A percentile compares a stretch with the other conserved stretches of the same genome.
phyloP scores from a whole-genome alignment of 2,329 filamentous ascomycete genomes.

The Penicillium italicum region DNA sequence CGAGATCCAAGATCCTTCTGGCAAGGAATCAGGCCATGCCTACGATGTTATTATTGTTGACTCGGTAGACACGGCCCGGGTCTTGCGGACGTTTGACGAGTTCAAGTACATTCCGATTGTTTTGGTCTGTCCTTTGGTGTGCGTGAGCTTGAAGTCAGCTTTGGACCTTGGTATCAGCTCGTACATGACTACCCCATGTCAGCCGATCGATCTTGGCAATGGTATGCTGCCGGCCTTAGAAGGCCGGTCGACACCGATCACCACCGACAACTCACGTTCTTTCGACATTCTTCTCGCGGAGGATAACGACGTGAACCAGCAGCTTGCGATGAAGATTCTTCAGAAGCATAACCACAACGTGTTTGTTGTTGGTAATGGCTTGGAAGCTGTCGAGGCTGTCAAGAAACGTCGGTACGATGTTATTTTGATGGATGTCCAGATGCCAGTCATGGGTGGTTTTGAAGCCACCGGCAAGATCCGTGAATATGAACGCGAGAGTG shows the following conservation, averaged over 20 bases:
- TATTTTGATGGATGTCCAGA: constrained; percentile 98
- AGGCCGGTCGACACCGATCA: constrained; percentile 82
- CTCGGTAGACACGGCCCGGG: constrained; percentile 83
- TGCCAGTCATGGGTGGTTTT: constrained; percentile 99
- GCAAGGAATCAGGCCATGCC: constrained; percentile 52
- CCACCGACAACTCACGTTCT: constrained; percentile 90
- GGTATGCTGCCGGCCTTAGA: constrained; percentile 94
- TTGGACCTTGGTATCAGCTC: constrained; percentile 96
- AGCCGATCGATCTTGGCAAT: constrained; percentile 90
- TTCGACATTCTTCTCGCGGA: constrained; percentile 94
- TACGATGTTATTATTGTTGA: constrained; percentile 97
- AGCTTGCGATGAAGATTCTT: constrained; percentile 90
- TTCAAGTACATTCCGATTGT: constrained; percentile 99
- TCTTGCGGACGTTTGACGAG: constrained; percentile 80
- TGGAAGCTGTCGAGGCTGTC: constrained; percentile 88
- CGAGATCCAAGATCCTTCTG: constrained; percentile 50
- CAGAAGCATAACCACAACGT: constrained; percentile 80
- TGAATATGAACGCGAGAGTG: constrained; percentile 82
- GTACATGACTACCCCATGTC: constrained; percentile 96
- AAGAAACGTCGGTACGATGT: constrained; percentile 92
- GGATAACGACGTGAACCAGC: constrained; percentile 96
- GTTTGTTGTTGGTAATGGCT: constrained; percentile 83
- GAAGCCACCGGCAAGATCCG: constrained; percentile 96
- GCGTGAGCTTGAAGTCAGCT: constrained; percentile 88
- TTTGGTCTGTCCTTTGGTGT: constrained; percentile 80